Percentiles rank a stretch among this genome's conserved stretches.
phyloP scores from a whole-genome alignment of 1,284 basidiomycete species.

The Puccinia polysora region DNA sequence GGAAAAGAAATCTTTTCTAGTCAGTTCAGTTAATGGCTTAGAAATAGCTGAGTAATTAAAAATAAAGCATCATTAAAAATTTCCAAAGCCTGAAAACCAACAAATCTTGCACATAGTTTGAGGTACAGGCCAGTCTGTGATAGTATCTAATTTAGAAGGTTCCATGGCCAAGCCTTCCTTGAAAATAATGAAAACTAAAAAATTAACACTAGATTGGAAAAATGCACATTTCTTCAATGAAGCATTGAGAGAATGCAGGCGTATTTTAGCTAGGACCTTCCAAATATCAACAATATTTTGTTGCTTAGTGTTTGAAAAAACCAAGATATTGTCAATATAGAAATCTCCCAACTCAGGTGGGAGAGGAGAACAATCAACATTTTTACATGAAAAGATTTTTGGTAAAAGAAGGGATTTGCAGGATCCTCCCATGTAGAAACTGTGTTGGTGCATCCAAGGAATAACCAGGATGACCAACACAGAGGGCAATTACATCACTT shows the following conservation, averaged over 20 bases:
- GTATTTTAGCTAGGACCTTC: neutral
- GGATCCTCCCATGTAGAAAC: too few species aligned
- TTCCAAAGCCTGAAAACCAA: constrained; percentile 18
- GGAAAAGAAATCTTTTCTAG: neutral
- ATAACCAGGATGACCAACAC: too few species aligned
- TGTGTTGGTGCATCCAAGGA: too few species aligned
- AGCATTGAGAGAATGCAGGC: constrained; percentile 1
- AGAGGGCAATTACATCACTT: too few species aligned
- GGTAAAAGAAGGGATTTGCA: too few species aligned
- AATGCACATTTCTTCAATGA: constrained; percentile 23
- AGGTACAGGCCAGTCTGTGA: constrained; percentile 13
- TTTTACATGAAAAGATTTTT: too few species aligned
- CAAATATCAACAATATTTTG: neutral
- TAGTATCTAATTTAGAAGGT: constrained; percentile 1
- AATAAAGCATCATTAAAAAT: constrained; percentile 29
- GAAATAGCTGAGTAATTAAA: constrained; percentile 1
- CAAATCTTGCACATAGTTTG: neutral
- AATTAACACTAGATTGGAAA: neutral
- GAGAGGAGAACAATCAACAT: too few species aligned
- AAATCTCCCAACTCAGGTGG: too few species aligned
- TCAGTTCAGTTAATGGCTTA: neutral
- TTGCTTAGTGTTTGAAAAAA: constrained; percentile 2
- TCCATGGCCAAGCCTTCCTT: constrained; percentile 12
- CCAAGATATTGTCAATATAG: constrained; percentile 24
- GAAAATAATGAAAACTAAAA: constrained; percentile 19